Base-by-base conservation (phyloP, 2,329 filamentous ascomycete genomes). In the Talaromyces amestolkiae region DNA sequence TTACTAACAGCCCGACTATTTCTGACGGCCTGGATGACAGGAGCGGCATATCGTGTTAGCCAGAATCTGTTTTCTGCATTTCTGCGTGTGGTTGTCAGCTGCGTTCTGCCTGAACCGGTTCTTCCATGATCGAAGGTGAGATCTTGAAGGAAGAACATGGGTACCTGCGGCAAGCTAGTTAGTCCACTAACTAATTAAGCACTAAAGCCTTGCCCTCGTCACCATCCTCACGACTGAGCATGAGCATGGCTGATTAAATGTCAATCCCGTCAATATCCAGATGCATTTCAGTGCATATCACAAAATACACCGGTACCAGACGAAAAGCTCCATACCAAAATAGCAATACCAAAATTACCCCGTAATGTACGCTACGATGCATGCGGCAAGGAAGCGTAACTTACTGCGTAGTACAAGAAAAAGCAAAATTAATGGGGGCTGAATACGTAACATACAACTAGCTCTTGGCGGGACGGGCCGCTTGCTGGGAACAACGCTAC, bases 381-480 rank as follows among this genome's bases (percentile, higher is more conserved):
- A 53, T 5, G 27, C 27, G 17, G 49, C 49, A 53, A 53, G 49
- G 47, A 33, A 53, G 49, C 49, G 49, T 53, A 33, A 53, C 15
- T n/a, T 53, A 53, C 49, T 31, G 6, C 3, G 27, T 31, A 31
- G 27, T 31, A 31, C 27, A 31, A 33, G 17, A 33, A 53, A 53
- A 53, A 53, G 49, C 49, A 53, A 53, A 53, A 53, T 15, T 17
- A 17, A 53, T 53, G 49, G 49, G 49, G 49, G 49, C 49, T n/a
- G 6, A 51, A 31, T 53, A 53, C 47, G 22, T 27, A 31, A 51
- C 49, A 53, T 51, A 8, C 47, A 15, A 31, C 45, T 35, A 24
- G 43, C 56, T 8, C 47, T 51, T 51, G 47, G 59, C 64, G 64
- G 64, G 58, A 63, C 64, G 64, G 64, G 59, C 64, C 64, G 64